phyloP scores from a whole-genome alignment of 306 rosid genomes.

The Rosa multiflora region DNA sequence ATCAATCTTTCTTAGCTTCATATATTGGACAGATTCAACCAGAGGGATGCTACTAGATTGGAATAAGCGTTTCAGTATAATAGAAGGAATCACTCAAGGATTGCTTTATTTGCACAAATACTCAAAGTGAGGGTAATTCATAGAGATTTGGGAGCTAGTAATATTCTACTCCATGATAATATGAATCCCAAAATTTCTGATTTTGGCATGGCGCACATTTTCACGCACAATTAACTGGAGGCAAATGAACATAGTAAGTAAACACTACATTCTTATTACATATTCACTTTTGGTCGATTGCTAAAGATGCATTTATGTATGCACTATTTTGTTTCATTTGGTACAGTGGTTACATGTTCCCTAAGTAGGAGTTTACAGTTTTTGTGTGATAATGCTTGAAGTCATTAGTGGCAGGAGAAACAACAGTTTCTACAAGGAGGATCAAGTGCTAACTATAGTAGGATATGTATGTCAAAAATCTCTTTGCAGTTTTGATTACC shows the following conservation, averaged over 20 bases:
- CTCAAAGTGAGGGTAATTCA: background rate
- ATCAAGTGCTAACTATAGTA: background rate
- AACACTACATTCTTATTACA: background rate
- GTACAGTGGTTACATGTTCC: conserved; percentile 5
- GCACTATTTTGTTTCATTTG: background rate
- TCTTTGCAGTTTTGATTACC: background rate
- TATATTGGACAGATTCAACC: too few relatives aligned
- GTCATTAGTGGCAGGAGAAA: conserved; percentile 13
- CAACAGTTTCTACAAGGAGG: background rate
- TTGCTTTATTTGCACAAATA: too few relatives aligned
- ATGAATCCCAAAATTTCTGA: conserved; percentile 15
- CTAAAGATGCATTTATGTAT: background rate
- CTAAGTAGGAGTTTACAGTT: background rate
- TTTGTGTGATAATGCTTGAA: conserved; percentile 14
- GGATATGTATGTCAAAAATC: background rate
- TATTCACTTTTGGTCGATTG: background rate
- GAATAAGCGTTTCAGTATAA: too few relatives aligned
- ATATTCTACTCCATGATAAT: background rate
- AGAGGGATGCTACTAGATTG: too few relatives aligned
- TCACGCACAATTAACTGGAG: background rate
- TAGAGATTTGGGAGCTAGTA: conserved; percentile 4
- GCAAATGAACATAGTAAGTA: conserved; percentile 7
- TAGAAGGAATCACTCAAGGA: too few relatives aligned
- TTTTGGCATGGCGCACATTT: conserved; percentile 12
- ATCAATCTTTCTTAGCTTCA: too few relatives aligned